phyloP scores from a whole-genome alignment of 2,329 filamentous ascomycete genomes.

The Talaromyces sp. region DNA sequence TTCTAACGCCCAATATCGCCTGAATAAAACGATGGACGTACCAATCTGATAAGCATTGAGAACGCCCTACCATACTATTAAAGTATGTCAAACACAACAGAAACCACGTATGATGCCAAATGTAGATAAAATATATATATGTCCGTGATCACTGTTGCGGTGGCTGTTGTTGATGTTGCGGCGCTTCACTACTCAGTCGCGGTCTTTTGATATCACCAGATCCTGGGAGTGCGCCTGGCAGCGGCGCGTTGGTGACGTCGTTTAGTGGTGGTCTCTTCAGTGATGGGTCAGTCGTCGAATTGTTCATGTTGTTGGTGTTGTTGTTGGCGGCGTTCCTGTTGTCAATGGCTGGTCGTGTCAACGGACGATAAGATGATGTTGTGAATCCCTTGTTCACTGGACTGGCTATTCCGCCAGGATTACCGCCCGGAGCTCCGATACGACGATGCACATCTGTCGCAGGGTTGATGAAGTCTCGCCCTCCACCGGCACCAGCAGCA shows the following conservation, averaged over 20 bases:
- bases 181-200: slow-evolving; percentile 22
- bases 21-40: background rate
- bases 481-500: slow-evolving; percentile 13
- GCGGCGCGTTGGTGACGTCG: slow-evolving; percentile 44
- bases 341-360: slow-evolving; percentile 42
- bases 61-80: background rate
- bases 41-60: background rate
- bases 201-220: slow-evolving; percentile 34
- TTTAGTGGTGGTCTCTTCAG: slow-evolving; percentile 44
- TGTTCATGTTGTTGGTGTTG: slow-evolving; percentile 19
- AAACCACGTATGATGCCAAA: background rate
- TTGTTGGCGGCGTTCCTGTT: slow-evolving; percentile 24
- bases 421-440: slow-evolving; percentile 33
- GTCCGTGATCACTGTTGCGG: slow-evolving; percentile 13
- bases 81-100: background rate
- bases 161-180: slow-evolving; percentile 19
- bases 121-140: background rate
- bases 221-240: slow-evolving; percentile 24
- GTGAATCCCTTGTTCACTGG: slow-evolving; percentile 35
- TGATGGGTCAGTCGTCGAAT: slow-evolving; percentile 24
- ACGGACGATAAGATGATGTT: slow-evolving; percentile 43
- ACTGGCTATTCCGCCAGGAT: slow-evolving; percentile 25
- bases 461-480: slow-evolving; percentile 37
- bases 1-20: background rate
- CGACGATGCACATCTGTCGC: slow-evolving; percentile 34